Evolutionary conservation across 2,329 filamentous ascomycete species (phyloP).

Genomic region (Cladosporium sp.): DNA sequence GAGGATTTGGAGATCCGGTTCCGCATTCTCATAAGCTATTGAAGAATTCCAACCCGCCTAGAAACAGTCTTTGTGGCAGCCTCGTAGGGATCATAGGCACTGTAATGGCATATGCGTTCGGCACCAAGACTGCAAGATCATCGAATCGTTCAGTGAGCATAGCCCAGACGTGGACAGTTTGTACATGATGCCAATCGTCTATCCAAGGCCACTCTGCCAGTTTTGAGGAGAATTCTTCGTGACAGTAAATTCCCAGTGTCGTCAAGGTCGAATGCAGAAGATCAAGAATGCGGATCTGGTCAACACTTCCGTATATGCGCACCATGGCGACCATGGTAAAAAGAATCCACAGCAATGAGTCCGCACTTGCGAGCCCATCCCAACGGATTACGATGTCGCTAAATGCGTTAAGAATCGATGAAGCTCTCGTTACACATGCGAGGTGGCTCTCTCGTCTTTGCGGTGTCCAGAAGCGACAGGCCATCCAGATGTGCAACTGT

Average conservation of each 20-base stretch:
- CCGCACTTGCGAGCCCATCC: background rate
- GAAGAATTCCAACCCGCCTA: conserved; percentile 2
- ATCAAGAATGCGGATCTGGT: background rate
- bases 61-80: background rate
- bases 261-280: background rate
- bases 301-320: background rate
- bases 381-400: background rate
- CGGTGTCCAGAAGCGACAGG: conserved; percentile 9
- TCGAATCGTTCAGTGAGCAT: background rate
- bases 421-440: background rate
- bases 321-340: background rate
- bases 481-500: conserved; percentile 8
- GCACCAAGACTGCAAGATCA: background rate
- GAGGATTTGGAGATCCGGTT: too few relatives aligned
- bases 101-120: background rate
- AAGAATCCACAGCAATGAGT: conserved; percentile 1
- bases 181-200: background rate
- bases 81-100: background rate
- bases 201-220: conserved; percentile 3
- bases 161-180: background rate
- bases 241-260: background rate
- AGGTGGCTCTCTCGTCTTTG: conserved; percentile 3
- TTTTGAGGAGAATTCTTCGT: background rate
- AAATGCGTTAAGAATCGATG: background rate
- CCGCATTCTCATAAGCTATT: background rate